Conservation (phyloP, 352 stramenopile species). For the Globisporangium canariense region DNA sequence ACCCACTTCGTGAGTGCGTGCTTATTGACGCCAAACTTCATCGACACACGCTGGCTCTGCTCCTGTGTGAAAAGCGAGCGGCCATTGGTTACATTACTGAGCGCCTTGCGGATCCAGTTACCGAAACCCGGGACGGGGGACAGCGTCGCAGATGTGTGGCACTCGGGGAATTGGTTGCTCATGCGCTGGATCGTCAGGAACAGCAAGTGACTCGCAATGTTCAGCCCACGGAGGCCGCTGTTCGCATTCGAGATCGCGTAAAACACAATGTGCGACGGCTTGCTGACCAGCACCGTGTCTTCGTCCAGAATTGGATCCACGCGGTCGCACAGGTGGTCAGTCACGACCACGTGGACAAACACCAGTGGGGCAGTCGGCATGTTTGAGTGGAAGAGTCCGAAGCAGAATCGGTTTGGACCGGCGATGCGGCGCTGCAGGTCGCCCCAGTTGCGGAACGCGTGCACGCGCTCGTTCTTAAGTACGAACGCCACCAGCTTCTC, state of each 20-base stretch:
- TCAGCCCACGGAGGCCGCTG: conserved; percentile 68
- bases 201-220: conserved; percentile 78
- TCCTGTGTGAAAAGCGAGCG: conserved; percentile 47
- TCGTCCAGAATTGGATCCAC: conserved; percentile 63
- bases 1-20: conserved; percentile 66
- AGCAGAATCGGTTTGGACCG: conserved; percentile 70
- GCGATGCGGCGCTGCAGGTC: conserved; percentile 63
- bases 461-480: conserved; percentile 76
- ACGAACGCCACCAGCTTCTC: conserved; percentile 70
- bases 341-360: conserved; percentile 74
- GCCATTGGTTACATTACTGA: conserved; percentile 25
- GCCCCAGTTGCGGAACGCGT: conserved; percentile 59
- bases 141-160: conserved; percentile 65
- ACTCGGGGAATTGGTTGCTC: conserved; percentile 57
- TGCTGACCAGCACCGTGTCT: conserved; percentile 35
- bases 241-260: conserved; percentile 86
- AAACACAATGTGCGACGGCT: conserved; percentile 79
- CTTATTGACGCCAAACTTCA: conserved; percentile 60
- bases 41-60: conserved; percentile 44
- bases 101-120: conserved; percentile 55
- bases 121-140: conserved; percentile 78
- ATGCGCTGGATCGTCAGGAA: conserved; percentile 83
- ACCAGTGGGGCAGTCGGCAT: conserved; percentile 69
- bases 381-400: conserved; percentile 81
- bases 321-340: conserved; percentile 60